These are phyloP conservation scores for Solanum peruvianum DNA, from an alignment of 257 asterid species.

Conservation along the genomic window DNA sequence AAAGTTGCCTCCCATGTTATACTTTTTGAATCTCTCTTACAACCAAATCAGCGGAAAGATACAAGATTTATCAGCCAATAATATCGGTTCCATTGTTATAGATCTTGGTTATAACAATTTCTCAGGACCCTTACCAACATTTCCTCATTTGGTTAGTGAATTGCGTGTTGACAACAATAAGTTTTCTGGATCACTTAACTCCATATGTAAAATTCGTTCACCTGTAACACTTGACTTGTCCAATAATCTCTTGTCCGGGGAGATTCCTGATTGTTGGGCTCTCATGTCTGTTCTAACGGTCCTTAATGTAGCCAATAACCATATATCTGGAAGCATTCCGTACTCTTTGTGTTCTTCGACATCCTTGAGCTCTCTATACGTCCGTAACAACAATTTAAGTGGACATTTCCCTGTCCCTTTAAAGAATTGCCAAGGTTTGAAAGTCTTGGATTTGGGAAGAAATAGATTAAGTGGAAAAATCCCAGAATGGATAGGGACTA, in stretches of 20 bases:
- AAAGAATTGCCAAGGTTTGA: constrained; percentile 5
- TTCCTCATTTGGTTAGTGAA: not conserved
- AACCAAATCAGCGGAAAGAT: constrained; percentile 21
- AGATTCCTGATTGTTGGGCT: not conserved
- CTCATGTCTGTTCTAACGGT: not conserved
- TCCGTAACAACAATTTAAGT: constrained; percentile 15
- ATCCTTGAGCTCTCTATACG: not conserved
- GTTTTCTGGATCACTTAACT: constrained; percentile 18
- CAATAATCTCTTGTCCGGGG: not conserved
- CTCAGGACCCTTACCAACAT: constrained; percentile 16
- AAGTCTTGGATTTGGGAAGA: constrained; percentile 20
- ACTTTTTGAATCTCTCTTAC: constrained; percentile 16
- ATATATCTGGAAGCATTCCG: not conserved
- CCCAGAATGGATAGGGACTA: constrained; percentile 16
- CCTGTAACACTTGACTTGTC: not conserved
- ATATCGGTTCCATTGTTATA: not conserved
- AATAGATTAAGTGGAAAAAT: constrained; percentile 15
- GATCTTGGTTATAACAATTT: constrained; percentile 16
- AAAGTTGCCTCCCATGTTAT: constrained; percentile 9
- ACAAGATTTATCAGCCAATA: constrained; percentile 2
- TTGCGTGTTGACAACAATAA: constrained; percentile 13
- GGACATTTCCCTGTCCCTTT: constrained; percentile 17
- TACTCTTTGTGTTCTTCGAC: not conserved
- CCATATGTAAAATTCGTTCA: constrained; percentile 1
- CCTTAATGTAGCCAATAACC: not conserved